phyloP scores from a whole-genome alignment of 2,329 filamentous ascomycete genomes.

The Emergomyces orientalis region DNA sequence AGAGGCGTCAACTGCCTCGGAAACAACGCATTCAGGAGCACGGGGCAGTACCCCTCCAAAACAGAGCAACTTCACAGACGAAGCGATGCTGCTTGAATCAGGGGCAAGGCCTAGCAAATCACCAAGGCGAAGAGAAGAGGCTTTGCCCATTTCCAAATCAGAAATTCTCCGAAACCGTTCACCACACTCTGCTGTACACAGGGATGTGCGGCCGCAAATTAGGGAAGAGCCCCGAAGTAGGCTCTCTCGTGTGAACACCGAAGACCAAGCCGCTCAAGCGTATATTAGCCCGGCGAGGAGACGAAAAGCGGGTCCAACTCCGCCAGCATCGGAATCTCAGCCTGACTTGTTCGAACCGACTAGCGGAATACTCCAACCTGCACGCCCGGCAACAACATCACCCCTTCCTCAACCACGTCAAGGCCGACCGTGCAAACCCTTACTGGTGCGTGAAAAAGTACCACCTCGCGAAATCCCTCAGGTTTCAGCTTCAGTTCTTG shows the following conservation, averaged over 20 bases:
- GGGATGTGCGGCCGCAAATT: neutral
- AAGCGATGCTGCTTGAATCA: conserved; percentile 66
- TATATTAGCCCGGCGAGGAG: conserved; percentile 82
- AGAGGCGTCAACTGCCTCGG: conserved; percentile 43
- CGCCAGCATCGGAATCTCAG: conserved; percentile 39
- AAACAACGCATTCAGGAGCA: conserved; percentile 4
- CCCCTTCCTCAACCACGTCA: conserved; percentile 32
- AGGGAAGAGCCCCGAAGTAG: conserved; percentile 46
- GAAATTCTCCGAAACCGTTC: neutral
- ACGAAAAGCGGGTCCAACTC: conserved; percentile 53
- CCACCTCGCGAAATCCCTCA: conserved; percentile 49
- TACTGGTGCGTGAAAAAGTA: conserved; percentile 39
- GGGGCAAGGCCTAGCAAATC: conserved; percentile 12
- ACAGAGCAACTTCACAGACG: conserved; percentile 23
- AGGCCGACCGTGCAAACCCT: conserved; percentile 38
- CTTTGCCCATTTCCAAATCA: neutral
- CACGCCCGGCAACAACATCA: conserved; percentile 27
- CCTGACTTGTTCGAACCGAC: conserved; percentile 56
- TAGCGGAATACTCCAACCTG: conserved; percentile 24
- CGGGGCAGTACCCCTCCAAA: neutral
- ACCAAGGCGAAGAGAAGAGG: conserved; percentile 14
- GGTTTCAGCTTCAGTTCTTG: conserved; percentile 59
- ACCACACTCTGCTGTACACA: neutral
- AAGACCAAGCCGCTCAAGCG: conserved; percentile 70
- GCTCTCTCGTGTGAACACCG: conserved; percentile 61